Base-by-base conservation (phyloP, 139 green algal genomes). In the Penium margaritaceum region DNA sequence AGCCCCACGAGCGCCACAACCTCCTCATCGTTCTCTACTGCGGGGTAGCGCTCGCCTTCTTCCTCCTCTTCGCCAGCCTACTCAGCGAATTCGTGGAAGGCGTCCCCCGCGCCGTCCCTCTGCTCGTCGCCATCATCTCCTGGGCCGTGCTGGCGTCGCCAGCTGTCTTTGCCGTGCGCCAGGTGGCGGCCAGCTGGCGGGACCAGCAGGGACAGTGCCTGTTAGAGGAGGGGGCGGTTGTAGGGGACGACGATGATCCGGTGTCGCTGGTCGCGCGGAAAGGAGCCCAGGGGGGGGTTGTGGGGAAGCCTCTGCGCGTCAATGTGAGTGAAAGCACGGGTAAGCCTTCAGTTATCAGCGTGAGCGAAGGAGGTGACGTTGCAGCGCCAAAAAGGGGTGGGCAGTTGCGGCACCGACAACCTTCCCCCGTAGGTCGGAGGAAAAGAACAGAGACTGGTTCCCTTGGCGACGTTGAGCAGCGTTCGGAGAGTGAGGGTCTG, bases 41-140 rank as follows among this genome's bases (percentile, higher is more conserved):
- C n/a, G 21, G 64, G 29, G 44, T 78, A 19, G 29, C 27, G 36
- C 47, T 78, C 38, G 71, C 71, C 15, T 32, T 78, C 17, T 78
- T 77, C 71, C 38, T 78, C 15, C 63, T 78, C 19, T 65, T n/a
- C 30, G 71, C 44, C 63, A 78, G 29, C 61, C 63, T 78, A 27
- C 53, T 78, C 38, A 65, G 78, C 17, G 19, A 78, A 34, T 35
- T 33, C 24, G 32, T 43, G 24, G 30, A n/a, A n/a, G 30, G 2
- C 3, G 30, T 78, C 6, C 34, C 36, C 39, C 34, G 39, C 36
- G 27, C 30, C 15, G 71, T 63, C 47, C 78, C 27, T n/a, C 35
- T 19, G 39, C 46, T 43, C n/a, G 27, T 74, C 33, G 32, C 38
- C 24, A 14, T 78, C 5, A 65, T 32, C 57, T 32, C 44, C 36